Conservation (phyloP, 768 basidiomycete species). For the Termitomyces sp. region DNA sequence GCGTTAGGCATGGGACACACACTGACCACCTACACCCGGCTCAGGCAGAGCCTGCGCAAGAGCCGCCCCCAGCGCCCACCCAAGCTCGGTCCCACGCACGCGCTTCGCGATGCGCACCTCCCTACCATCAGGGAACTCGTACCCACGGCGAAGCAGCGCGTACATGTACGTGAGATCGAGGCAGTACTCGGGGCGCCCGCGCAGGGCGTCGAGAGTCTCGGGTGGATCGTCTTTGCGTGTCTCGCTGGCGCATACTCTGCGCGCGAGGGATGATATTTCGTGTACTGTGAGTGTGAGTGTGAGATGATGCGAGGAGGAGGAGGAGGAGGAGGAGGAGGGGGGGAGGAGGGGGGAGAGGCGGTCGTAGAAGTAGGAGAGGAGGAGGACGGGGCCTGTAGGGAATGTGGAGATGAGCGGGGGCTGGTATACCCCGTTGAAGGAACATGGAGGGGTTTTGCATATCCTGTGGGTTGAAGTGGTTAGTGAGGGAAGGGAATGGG, state of each 20-base stretch:
- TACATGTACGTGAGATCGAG: constrained; percentile 96
- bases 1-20: neutral
- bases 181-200: constrained; percentile 82
- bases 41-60: constrained; percentile 57
- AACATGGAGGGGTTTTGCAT: constrained; percentile 90
- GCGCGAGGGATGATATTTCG: constrained; percentile 60
- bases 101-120: constrained; percentile 81
- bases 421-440: constrained; percentile 97
- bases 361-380: constrained; percentile 99
- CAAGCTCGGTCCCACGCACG: constrained; percentile 85
- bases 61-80: constrained; percentile 88
- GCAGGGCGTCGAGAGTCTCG: constrained; percentile 38
- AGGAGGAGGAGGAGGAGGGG: neutral
- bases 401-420: constrained; percentile 88
- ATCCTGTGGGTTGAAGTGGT: constrained; percentile 38
- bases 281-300: constrained; percentile 43
- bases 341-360: constrained; percentile 74
- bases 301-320: too few species aligned
- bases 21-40: constrained; percentile 49
- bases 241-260: constrained; percentile 55
- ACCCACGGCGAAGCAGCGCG: constrained; percentile 78
- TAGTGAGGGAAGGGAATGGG: neutral
- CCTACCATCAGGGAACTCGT: constrained; percentile 74
- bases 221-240: constrained; percentile 25
- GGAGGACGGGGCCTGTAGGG: constrained; percentile 75